phyloP scores from a whole-genome alignment of 257 asterid genomes.

The Lycium barbarum region DNA sequence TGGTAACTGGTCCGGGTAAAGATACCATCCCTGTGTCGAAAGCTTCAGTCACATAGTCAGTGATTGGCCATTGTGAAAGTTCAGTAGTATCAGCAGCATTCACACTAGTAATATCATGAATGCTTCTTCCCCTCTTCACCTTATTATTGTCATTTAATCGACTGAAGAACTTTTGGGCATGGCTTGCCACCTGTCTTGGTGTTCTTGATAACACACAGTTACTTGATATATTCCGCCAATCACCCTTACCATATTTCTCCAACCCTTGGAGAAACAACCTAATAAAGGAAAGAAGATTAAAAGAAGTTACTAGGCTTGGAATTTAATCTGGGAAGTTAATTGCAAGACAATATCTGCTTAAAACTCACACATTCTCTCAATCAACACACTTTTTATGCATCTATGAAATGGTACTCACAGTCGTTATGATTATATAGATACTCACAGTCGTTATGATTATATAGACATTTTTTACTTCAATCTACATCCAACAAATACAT shows the following conservation, averaged over 20 bases:
- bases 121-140: neutral
- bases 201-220: constrained; percentile 28
- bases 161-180: constrained; percentile 25
- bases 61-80: constrained; percentile 3
- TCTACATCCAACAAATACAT: no score
- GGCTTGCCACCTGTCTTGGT: constrained; percentile 31
- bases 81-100: constrained; percentile 2
- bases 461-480: no score
- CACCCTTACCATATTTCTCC: constrained; percentile 20
- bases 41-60: constrained; percentile 13
- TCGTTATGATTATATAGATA: no score
- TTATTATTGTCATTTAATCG: neutral
- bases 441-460: no score
- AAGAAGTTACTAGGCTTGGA: neutral
- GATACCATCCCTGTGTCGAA: neutral
- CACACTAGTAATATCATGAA: constrained; percentile 24
- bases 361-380: neutral
- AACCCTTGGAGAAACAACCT: neutral
- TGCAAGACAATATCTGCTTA: neutral
- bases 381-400: no score
- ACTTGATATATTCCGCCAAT: neutral
- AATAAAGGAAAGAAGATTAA: neutral
- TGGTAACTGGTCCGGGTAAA: neutral
- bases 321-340: neutral
- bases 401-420: no score